Evolutionary conservation across 768 basidiomycete species (phyloP).

Genomic region (Krasilnikovozyma curviuscula): DNA sequence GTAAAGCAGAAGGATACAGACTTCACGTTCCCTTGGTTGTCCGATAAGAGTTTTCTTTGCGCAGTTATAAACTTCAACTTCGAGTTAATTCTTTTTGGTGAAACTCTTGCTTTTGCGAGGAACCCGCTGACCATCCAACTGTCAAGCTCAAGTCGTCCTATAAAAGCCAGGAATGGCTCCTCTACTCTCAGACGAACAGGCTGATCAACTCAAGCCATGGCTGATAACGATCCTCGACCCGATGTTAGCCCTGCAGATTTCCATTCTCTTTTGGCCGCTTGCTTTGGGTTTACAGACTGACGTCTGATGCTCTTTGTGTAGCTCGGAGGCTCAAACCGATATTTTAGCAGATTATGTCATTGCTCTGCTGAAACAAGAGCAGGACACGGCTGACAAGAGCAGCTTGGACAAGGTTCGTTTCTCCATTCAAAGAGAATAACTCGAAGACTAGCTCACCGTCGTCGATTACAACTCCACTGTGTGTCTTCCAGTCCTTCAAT

Average conservation of each 20-base stretch:
- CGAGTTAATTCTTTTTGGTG: no score
- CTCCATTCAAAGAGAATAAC: background rate
- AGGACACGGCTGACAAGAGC: slow-evolving; percentile 49
- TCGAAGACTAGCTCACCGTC: background rate
- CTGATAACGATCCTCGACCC: slow-evolving; percentile 73
- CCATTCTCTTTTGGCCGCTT: slow-evolving; percentile 2
- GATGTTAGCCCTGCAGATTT: slow-evolving; percentile 40
- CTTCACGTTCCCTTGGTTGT: no score
- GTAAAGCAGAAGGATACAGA: no score
- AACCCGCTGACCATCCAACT: no score
- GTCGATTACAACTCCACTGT: slow-evolving; percentile 1
- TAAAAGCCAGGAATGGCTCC: no score
- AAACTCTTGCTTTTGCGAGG: no score
- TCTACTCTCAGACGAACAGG: background rate
- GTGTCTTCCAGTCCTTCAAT: slow-evolving; percentile 27
- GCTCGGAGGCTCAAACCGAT: slow-evolving; percentile 89
- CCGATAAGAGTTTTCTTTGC: no score
- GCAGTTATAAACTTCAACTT: no score
- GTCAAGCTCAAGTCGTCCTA: no score
- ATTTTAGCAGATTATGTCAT: slow-evolving; percentile 88
- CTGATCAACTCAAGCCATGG: slow-evolving; percentile 55
- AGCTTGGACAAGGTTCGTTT: slow-evolving; percentile 49
- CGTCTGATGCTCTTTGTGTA: slow-evolving; percentile 23
- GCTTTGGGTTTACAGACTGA: slow-evolving; percentile 3
- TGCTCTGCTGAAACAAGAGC: slow-evolving; percentile 78